Percentiles rank a stretch among this genome's conserved stretches.
phyloP scores from a whole-genome alignment of 257 asterid genomes.

The Plectranthus barbatus region DNA sequence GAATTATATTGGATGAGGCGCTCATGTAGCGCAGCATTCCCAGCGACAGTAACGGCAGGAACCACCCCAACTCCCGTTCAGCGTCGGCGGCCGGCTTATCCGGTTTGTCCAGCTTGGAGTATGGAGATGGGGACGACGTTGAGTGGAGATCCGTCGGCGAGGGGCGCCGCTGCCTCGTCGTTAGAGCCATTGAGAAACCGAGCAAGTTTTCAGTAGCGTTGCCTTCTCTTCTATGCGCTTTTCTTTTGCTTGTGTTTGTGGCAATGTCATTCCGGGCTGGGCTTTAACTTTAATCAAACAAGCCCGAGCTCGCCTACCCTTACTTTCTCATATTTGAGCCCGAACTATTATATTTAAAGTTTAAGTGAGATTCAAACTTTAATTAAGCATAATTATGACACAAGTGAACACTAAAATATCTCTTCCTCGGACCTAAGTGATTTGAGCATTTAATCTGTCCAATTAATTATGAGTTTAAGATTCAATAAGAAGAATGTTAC shows the following conservation, averaged over 20 bases:
- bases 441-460: too few species aligned
- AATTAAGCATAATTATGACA: too few species aligned
- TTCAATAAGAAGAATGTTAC: too few species aligned
- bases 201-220: neutral
- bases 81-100: slow-evolving; percentile 35
- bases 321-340: too few species aligned
- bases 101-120: slow-evolving; percentile 79
- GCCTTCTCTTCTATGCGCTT: neutral
- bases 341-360: too few species aligned
- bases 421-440: too few species aligned
- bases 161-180: slow-evolving; percentile 84
- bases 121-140: slow-evolving; percentile 38
- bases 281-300: too few species aligned
- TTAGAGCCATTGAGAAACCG: slow-evolving; percentile 35
- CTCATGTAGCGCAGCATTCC: slow-evolving; percentile 81
- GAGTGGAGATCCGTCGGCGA: slow-evolving; percentile 35
- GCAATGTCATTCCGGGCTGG: slow-evolving; percentile 12
- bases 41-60: slow-evolving; percentile 59
- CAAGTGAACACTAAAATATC: too few species aligned
- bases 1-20: slow-evolving; percentile 85
- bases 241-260: slow-evolving; percentile 4
- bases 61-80: slow-evolving; percentile 64
- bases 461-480: too few species aligned
- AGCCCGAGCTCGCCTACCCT: too few species aligned
- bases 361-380: too few species aligned